Evolutionary conservation across 2,329 filamentous ascomycete genomes (phyloP).

Genomic region (Pyricularia sp.): DNA sequence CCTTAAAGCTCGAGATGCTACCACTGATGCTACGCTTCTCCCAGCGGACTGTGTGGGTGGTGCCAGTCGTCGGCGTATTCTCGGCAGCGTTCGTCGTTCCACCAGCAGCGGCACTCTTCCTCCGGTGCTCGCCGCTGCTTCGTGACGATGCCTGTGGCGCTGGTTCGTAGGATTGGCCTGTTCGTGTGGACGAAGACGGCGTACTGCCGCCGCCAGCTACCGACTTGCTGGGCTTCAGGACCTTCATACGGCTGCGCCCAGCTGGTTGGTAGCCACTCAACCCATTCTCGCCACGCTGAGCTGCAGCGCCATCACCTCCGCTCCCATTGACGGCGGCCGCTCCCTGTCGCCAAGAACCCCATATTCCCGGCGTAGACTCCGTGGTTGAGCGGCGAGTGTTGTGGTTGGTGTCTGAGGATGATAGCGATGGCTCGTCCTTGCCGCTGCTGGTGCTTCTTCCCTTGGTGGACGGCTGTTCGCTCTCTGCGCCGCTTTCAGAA

Average conservation of each 20-base stretch:
- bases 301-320: conserved; percentile 39
- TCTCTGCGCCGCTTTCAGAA: conserved; percentile 35
- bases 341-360: conserved; percentile 62
- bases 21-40: conserved; percentile 38
- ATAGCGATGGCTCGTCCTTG: background rate
- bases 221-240: conserved; percentile 70
- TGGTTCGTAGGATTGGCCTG: conserved; percentile 43
- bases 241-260: conserved; percentile 70
- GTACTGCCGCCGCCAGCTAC: conserved; percentile 15
- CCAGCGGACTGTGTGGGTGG: conserved; percentile 32
- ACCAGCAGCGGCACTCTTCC: conserved; percentile 37
- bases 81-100: background rate
- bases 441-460: conserved; percentile 14
- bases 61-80: background rate
- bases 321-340: conserved; percentile 39
- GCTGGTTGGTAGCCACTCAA: conserved; percentile 63
- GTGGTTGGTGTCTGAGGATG: conserved; percentile 9
- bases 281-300: conserved; percentile 36
- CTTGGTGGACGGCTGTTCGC: conserved; percentile 25
- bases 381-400: conserved; percentile 33
- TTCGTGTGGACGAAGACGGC: conserved; percentile 37
- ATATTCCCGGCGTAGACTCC: conserved; percentile 33
- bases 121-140: conserved; percentile 37
- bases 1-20: conserved; percentile 23
- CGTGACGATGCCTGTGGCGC: conserved; percentile 30